Base-by-base conservation (phyloP, 768 basidiomycete genomes). In the Thelephora ganbajun region DNA sequence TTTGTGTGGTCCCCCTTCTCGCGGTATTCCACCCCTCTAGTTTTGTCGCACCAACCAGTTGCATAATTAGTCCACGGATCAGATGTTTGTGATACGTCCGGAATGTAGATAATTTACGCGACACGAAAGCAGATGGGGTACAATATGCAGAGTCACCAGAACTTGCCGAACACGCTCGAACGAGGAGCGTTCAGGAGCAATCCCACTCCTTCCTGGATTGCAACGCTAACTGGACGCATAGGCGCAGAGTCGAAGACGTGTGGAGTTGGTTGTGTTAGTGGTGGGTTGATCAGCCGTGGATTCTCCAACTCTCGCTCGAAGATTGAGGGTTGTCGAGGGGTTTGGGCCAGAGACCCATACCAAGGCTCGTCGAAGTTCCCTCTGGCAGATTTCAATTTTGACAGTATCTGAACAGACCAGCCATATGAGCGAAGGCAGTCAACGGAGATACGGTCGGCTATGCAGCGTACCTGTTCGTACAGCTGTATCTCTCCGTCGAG, bases 191-290 rank as follows among this genome's bases (percentile, higher is more conserved):
- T 72, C 6, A 83, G 58, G 37, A 85, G 65, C 57, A 82, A 67
- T 11, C 78, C 76, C 30, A 84, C 72, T n/a, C 81, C 80, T 49
- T 77, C 78, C 56, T 83, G 80, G 13, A 86, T 77, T 19, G 80
- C 84, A 35, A 76, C 74, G 57, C 79, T 82, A 18, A 85, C 83
- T 6, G 82, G 80, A 14, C 79, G 66, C 77, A 85, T 81, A 16
- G 81, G 79, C 14, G 77, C 71, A 14, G 79, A 76, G 58, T 89
- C 86, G 54, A 74, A 86, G 1, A 85, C 80, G 60, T 89, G 85
- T 7, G 84, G 83, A 50, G 77, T 80, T 2, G 86, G 85, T 59
- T 87, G 83, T 6, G 71, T 68, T n/a, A 88, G 68, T 1, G 74
- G 74, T 19, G 60, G 63, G 12, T 66, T 63, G 30, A 50, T 66